Evolutionary conservation across 371 early-diverging fungal genomes (phyloP).

Genomic region (Zychaea mexicana): DNA sequence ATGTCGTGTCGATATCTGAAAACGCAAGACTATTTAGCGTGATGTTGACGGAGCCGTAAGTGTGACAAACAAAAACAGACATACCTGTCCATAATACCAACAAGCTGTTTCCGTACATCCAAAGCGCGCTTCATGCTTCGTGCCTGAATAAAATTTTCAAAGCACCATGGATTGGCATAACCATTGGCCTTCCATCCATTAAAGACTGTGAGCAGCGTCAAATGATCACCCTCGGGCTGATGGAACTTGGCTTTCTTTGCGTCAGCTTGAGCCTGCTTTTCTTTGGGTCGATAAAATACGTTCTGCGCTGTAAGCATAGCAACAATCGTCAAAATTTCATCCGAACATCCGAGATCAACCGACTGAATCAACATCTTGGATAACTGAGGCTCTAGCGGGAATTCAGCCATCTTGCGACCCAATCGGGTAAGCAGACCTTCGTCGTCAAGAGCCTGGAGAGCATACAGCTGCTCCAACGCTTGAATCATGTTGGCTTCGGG

Average conservation of each 20-base stretch:
- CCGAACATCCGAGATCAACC: constrained; percentile 91
- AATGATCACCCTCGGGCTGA: constrained; percentile 97
- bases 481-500: constrained; percentile 90
- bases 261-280: constrained; percentile 94
- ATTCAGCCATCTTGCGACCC: constrained; percentile 97
- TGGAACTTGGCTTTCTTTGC: constrained; percentile 96
- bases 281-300: constrained; percentile 96
- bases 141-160: constrained; percentile 93
- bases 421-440: constrained; percentile 92
- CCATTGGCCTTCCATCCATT: constrained; percentile 91
- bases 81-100: constrained; percentile 93
- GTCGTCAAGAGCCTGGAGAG: constrained; percentile 93
- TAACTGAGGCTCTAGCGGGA: constrained; percentile 93
- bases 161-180: constrained; percentile 94
- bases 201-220: constrained; percentile 95
- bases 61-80: not conserved
- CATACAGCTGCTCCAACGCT: constrained; percentile 92
- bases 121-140: constrained; percentile 87
- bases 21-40: not conserved
- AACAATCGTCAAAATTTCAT: constrained; percentile 95
- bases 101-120: constrained; percentile 94
- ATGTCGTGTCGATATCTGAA: constrained; percentile 86
- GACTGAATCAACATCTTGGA: constrained; percentile 93
- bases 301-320: constrained; percentile 95
- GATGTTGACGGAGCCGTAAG: not conserved